phyloP scores from a whole-genome alignment of 306 rosid species.

The Leucaena leucocephala region DNA sequence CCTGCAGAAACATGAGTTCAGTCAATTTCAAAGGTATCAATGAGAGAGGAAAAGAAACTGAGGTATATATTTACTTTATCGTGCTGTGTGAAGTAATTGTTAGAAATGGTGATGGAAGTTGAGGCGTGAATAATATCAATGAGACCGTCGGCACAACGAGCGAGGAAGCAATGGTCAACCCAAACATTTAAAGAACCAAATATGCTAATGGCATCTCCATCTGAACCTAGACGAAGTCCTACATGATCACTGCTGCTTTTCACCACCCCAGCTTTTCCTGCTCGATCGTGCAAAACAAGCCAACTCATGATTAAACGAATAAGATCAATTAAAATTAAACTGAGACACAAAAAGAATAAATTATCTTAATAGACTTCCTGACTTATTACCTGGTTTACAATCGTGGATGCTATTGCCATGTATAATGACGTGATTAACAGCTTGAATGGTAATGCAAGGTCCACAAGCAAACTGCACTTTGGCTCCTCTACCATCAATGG shows the following conservation, averaged over 20 bases:
- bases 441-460: conserved; percentile 79
- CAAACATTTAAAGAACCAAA: conserved; percentile 43
- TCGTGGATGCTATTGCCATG: conserved; percentile 90
- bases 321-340: no score
- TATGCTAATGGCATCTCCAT: conserved; percentile 1
- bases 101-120: conserved; percentile 59
- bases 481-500: conserved; percentile 87
- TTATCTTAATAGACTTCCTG: background rate
- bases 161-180: conserved; percentile 62
- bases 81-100: conserved; percentile 64
- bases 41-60: background rate
- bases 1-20: conserved; percentile 47
- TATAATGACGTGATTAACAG: conserved; percentile 69
- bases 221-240: conserved; percentile 1
- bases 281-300: background rate
- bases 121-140: conserved; percentile 59
- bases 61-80: conserved; percentile 44
- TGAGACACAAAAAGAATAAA: no score
- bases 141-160: conserved; percentile 54
- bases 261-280: background rate
- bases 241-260: conserved; percentile 7
- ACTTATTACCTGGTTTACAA: conserved; percentile 52
- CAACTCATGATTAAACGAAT: background rate
- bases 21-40: background rate
- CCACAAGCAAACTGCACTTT: conserved; percentile 78